Evolutionary conservation across 306 rosid species (phyloP).

Genomic region (apple (Malus domestica)): ASM211411v1 NC_041794.1:31212501-31213000

Average conservation of each 20-base stretch:
- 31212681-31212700: neutral
- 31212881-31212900: slow-evolving; percentile 56
- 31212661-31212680: neutral
- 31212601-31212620: neutral
- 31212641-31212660: neutral
- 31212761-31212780: slow-evolving; percentile 77
- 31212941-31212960: neutral
- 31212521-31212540: neutral
- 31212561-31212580: neutral
- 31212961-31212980: neutral
- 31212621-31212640: neutral
- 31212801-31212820: slow-evolving; percentile 57
- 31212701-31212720: neutral
- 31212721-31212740: slow-evolving; percentile 57
- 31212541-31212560: neutral
- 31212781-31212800: slow-evolving; percentile 75
- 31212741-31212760: slow-evolving; percentile 68
- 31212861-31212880: slow-evolving; percentile 83
- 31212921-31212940: neutral
- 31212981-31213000: neutral
- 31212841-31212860: slow-evolving; percentile 56
- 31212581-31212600: neutral
- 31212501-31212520: neutral
- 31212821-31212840: slow-evolving; percentile 42
- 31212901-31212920: slow-evolving; percentile 35